Evolutionary conservation across 441 rosid species (phyloP), one percentile per base, ranked within the genome.

Genomic region (Arabidopsis hybrid): DNA sequence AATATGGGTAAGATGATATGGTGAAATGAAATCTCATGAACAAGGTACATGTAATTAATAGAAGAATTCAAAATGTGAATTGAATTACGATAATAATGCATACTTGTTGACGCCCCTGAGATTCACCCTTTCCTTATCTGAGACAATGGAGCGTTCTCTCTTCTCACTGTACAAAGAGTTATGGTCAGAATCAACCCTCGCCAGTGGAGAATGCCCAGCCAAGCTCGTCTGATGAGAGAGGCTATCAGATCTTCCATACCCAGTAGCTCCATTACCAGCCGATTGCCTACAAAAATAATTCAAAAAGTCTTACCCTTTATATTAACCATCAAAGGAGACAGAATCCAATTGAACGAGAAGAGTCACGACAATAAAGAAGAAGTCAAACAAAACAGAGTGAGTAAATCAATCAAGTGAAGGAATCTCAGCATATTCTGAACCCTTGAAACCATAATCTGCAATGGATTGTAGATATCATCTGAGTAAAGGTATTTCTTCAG

Each of bases 61-160:
- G 17, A 9, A 60, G 29, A 4, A 10, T 51, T 16, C 4, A 52
- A 60, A 50, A 47, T 60, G 18, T 40, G 31, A 21, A 21, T 21
- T 21, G 26, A 21, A 39, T 43, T 58, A 50, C 47, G 75, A 79
- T 29, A 40, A 29, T 39, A 57, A 47, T 36, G 79, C 93, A 65
- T 92, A 93, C 99, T 90, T 96, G 80, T 85, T 88, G 79, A 83
- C 77, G 43, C 89, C 86, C 78, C 92, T 93, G 50, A 83, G 67
- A 80, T 89, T 91, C 81, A 69, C 86, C 79, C 93, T 89, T 74
- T 93, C 97, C 82, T 93, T 91, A 62, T 93, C 98, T 32, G 85
- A 88, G 77, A 86, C 87, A 78, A 76, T 60, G 76, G 90, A 74
- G 40, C 89, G 88, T 79, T 91, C 97, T 85, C 83, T 93, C 90